Base-by-base conservation (phyloP, 495 filamentous ascomycete species). In the Articulospora tetracladia region DNA sequence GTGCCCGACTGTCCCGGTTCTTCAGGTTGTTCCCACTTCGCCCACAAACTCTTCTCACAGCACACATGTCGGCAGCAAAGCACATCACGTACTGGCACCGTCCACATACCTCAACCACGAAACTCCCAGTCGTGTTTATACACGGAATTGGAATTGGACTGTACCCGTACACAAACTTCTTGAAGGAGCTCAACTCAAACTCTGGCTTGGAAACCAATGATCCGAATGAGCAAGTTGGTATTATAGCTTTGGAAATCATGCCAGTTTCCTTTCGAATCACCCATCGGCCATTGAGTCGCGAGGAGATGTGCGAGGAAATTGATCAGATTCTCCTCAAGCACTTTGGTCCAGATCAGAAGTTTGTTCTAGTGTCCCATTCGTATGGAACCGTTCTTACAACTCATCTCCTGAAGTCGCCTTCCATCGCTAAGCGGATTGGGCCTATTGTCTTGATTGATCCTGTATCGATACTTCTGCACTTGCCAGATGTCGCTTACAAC, bases 61-160 rank as follows among this genome's bases (percentile, higher is more conserved):
- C 66, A 17, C 55, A 72, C 15, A 68, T 52, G 19, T 76, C 76
- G 1, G 81, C 84, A 0, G 75, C 75, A 0, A 74, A 75, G 24
- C 68, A 73, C n/a, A 63, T 84, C 0, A 75, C 77, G 30, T 90
- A 90, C 72, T 88, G 85, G 85, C 72, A 84, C 66, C 79, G 83
- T 19, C 81, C 83, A 1, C 86, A 89, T 63, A 81, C 73, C 11
- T 82, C 84, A 0, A 69, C 70, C 6, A 72, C 74, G 6, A 76
- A 76, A 26, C 67, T 80, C 1, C 86, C 86, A 0, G 64, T 89
- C 46, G 67, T 90, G 3, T 88, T 89, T 68, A 74, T 89, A 20
- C 86, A 90, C 66, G 86, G 86, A n/a, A 87, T 90, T 52, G 85
- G 86, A 25, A 82, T 89, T 55, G 86, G 86, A 0, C 76, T 88